Evolutionary conservation across 2,329 filamentous ascomycete genomes (phyloP).

Genomic region (Paraphaeosphaeria sporulosa): DNA sequence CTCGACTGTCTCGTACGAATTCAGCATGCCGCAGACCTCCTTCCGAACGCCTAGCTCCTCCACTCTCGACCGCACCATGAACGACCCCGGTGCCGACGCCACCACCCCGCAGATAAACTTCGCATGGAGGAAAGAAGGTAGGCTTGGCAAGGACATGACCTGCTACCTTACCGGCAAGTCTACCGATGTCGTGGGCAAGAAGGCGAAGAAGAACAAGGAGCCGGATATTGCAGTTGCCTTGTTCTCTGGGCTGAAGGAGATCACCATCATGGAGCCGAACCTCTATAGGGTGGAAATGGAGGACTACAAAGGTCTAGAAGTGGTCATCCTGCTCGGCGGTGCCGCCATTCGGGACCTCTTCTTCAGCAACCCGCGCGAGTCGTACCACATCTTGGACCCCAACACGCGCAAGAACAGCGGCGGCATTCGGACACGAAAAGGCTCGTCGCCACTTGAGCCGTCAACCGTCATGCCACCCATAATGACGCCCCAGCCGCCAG

Average conservation of each 20-base stretch:
- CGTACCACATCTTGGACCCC: slow-evolving; percentile 75
- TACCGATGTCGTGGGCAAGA: slow-evolving; percentile 70
- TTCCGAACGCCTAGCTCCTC: slow-evolving; percentile 84
- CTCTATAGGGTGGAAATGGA: slow-evolving; percentile 89
- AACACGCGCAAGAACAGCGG: slow-evolving; percentile 48
- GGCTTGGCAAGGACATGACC: slow-evolving; percentile 84
- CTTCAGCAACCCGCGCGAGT: slow-evolving; percentile 71
- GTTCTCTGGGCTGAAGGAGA: slow-evolving; percentile 73
- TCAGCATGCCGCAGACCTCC: slow-evolving; percentile 85
- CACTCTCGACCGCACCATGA: slow-evolving; percentile 75
- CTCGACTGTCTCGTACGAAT: slow-evolving; percentile 83
- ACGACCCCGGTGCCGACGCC: slow-evolving; percentile 62
- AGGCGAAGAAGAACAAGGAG: slow-evolving; percentile 74
- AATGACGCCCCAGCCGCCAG: slow-evolving; percentile 42
- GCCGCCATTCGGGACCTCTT: slow-evolving; percentile 69
- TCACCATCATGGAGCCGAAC: slow-evolving; percentile 95
- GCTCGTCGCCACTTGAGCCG: slow-evolving; percentile 41
- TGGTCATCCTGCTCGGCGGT: slow-evolving; percentile 72
- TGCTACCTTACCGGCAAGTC: slow-evolving; percentile 86
- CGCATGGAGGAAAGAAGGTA: slow-evolving; percentile 87
- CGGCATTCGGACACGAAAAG: slow-evolving; percentile 43
- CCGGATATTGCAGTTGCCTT: slow-evolving; percentile 95
- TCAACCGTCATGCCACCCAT: slow-evolving; percentile 38
- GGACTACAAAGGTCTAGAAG: slow-evolving; percentile 90
- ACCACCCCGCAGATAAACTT: slow-evolving; percentile 78